Base-by-base conservation (phyloP, 768 basidiomycete species). In the Tulasnella sp. region DNA sequence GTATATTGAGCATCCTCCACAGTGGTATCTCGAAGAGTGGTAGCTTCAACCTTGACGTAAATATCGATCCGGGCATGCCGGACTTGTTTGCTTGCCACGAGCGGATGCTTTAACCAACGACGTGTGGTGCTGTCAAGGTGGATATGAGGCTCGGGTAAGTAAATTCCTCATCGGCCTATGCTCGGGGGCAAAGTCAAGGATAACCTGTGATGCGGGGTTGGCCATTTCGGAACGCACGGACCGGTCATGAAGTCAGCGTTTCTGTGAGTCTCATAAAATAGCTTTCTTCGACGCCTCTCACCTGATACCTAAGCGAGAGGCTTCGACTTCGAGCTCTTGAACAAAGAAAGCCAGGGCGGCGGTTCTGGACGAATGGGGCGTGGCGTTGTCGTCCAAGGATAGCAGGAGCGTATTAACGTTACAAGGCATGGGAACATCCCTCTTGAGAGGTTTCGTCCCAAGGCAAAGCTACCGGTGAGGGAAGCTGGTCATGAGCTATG, bases 81-180 rank as follows among this genome's bases (percentile, higher is more conserved):
- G 61, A 67, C 57, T 67, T 67, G 61, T 67, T 67, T 35, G 23
- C 61, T 67, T 67, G 26, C 61, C 26, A 67, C 61, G 61, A 67
- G 61, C 26, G 61, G 32, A 35, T 67, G n/a, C 51, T 23, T 51
- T n/a, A 51, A 51, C 51, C 23, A 29, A 67, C 61, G 23, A 18
- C 61, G 29, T 67, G 29, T 67, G 61, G 23, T 67, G 26, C 51
- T 51, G 51, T 51, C 51, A 51, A 67, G 32, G 29, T 67, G 16
- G 61, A 67, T 35, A 67, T 35, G 61, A 67, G 61, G 61, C 61
- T 67, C 61, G 61, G 61, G 61, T 67, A 67, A 9, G 61, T 35
- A 35, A 67, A 67, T 67, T 67, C 61, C 61, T 67, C 61, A 67
- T 67, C 61, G 61, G 61, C 26, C 61, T 26, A 67, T 67, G 61